Conservation (phyloP, 352 stramenopile species). For the Aphanomyces stellatus region DNA sequence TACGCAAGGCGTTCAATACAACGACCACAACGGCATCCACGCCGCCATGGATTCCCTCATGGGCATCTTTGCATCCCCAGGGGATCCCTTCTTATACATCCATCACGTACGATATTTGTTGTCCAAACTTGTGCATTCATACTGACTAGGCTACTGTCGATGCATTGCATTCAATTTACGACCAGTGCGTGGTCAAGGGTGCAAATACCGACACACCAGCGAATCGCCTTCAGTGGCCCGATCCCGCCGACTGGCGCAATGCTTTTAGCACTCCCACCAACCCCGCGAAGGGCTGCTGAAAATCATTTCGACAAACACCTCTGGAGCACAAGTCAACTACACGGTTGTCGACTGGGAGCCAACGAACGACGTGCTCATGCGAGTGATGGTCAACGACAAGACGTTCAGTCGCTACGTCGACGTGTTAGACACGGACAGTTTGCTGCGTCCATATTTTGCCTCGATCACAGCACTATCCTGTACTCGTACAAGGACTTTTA, state of each 20-base stretch:
- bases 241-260: not conserved
- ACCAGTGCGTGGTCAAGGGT: constrained; percentile 60
- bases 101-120: constrained; percentile 38
- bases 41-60: constrained; percentile 56
- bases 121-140: not conserved
- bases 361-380: too few species aligned
- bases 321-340: too few species aligned
- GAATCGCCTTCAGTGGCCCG: not conserved
- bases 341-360: too few species aligned
- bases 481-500: too few species aligned
- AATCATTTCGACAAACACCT: too few species aligned
- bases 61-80: constrained; percentile 61
- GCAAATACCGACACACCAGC: not conserved
- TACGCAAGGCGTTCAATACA: constrained; percentile 56
- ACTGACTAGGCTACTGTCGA: constrained; percentile 34
- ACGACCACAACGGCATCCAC: constrained; percentile 77
- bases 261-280: too few species aligned
- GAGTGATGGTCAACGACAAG: too few species aligned
- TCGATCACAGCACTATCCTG: too few species aligned
- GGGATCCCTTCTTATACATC: constrained; percentile 80
- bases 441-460: too few species aligned
- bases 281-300: too few species aligned
- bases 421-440: too few species aligned
- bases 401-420: too few species aligned
- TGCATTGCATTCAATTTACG: constrained; percentile 74